Evolutionary conservation across 192 early-diverging fungal genomes (phyloP).

Genomic region (Funneliformis geosporum): DNA sequence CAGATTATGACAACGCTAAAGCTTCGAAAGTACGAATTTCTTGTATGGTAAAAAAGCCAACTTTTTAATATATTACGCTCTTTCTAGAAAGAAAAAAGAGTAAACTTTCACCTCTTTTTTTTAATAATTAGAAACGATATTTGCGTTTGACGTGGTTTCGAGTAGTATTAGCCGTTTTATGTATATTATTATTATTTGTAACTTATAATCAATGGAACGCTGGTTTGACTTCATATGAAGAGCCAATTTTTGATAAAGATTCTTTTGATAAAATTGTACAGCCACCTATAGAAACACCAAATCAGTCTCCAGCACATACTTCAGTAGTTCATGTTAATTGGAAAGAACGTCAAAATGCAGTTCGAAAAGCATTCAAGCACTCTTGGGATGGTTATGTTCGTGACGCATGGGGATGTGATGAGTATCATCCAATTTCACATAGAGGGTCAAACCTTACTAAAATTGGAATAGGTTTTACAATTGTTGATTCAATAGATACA

Average conservation of each 20-base stretch:
- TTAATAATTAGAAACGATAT: background rate
- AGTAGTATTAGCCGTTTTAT: background rate
- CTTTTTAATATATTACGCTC: background rate
- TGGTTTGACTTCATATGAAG: background rate
- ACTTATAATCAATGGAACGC: background rate
- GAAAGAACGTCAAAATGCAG: constrained; percentile 55
- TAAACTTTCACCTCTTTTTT: background rate
- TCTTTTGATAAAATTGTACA: background rate
- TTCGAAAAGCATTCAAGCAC: constrained; percentile 69
- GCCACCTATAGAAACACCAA: background rate
- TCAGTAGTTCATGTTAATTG: constrained; percentile 23
- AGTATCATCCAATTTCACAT: constrained; percentile 75
- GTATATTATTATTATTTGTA: background rate
- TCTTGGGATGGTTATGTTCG: constrained; percentile 80
- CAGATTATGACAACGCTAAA: background rate
- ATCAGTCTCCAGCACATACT: background rate
- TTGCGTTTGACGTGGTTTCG: background rate
- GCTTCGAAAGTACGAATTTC: background rate
- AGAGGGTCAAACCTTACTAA: constrained; percentile 63
- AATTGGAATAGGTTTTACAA: constrained; percentile 70
- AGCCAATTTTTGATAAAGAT: background rate
- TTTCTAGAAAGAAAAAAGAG: no score
- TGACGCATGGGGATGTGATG: constrained; percentile 84
- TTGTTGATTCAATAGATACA: constrained; percentile 86
- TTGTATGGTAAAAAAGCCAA: background rate